A percentile compares a stretch with the other conserved stretches of the same genome.
Conservation (phyloP, 805 yeast species). For the Candida boidinii region DNA sequence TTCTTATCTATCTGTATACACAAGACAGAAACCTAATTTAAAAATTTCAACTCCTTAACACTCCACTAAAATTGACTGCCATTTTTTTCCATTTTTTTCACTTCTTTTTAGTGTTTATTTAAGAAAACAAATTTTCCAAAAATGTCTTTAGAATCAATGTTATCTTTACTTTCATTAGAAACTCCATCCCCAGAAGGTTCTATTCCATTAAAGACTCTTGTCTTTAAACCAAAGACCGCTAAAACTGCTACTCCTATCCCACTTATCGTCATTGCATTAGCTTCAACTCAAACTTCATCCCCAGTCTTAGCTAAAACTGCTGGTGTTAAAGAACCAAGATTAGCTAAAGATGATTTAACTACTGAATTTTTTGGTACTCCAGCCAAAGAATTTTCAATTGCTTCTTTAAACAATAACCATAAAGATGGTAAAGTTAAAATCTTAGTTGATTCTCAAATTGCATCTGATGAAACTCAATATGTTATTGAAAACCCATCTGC, state of each 20-base stretch:
- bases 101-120: too few species aligned
- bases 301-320: constrained; percentile 57
- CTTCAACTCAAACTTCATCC: constrained; percentile 62
- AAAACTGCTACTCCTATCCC: constrained; percentile 75
- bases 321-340: constrained; percentile 73
- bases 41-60: too few species aligned
- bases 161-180: constrained; percentile 57
- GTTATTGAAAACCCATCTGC: constrained; percentile 44
- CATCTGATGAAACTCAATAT: constrained; percentile 27
- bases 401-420: constrained; percentile 35
- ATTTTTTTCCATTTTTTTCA: too few species aligned
- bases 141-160: constrained; percentile 63
- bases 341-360: constrained; percentile 78
- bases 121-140: background rate
- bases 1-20: too few species aligned
- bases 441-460: constrained; percentile 46
- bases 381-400: constrained; percentile 57
- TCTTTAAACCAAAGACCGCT: constrained; percentile 88
- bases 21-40: too few species aligned
- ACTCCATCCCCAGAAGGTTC: constrained; percentile 44
- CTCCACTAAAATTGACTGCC: too few species aligned
- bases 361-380: constrained; percentile 48
- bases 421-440: constrained; percentile 51
- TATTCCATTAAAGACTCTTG: constrained; percentile 59
- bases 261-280: constrained; percentile 68